Evolutionary conservation across 2,329 filamentous ascomycete genomes (phyloP).

Genomic region (Helotiales sp.): DNA sequence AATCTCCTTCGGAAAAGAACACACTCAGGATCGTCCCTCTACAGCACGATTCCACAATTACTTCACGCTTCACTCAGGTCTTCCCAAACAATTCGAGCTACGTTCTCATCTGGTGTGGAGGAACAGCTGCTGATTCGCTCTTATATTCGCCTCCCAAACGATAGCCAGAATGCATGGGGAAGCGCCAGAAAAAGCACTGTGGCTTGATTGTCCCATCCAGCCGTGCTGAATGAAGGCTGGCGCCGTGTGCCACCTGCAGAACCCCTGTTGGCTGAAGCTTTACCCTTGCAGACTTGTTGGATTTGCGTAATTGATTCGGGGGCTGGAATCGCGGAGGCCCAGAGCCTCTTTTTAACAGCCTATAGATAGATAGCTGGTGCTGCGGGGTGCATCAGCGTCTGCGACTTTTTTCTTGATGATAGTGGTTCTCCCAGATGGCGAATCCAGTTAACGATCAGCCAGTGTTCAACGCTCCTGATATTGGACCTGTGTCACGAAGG

Average conservation of each 20-base stretch:
- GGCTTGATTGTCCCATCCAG: not conserved
- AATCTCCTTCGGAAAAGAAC: no score
- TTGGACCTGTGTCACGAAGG: not conserved
- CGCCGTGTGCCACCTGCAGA: conserved; percentile 1
- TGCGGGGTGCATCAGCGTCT: not conserved
- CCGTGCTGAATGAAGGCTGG: not conserved
- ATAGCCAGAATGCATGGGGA: not conserved
- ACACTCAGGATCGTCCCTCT: no score
- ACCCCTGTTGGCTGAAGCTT: not conserved
- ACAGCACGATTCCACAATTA: not conserved
- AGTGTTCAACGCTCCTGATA: not conserved
- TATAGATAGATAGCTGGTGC: not conserved
- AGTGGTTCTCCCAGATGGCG: not conserved
- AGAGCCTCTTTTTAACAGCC: not conserved
- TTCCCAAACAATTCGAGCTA: not conserved
- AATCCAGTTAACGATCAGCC: not conserved
- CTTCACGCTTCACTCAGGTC: not conserved
- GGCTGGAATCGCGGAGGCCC: not conserved
- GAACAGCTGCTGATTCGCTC: not conserved
- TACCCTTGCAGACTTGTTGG: not conserved
- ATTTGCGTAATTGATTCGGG: not conserved
- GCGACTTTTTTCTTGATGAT: not conserved
- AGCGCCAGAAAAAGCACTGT: conserved; percentile 3
- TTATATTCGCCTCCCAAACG: not conserved
- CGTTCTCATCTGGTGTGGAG: not conserved